These are phyloP conservation scores for Microdochium nivale DNA, from an alignment of 2,329 filamentous ascomycete species.

Conservation along the genomic window DNA sequence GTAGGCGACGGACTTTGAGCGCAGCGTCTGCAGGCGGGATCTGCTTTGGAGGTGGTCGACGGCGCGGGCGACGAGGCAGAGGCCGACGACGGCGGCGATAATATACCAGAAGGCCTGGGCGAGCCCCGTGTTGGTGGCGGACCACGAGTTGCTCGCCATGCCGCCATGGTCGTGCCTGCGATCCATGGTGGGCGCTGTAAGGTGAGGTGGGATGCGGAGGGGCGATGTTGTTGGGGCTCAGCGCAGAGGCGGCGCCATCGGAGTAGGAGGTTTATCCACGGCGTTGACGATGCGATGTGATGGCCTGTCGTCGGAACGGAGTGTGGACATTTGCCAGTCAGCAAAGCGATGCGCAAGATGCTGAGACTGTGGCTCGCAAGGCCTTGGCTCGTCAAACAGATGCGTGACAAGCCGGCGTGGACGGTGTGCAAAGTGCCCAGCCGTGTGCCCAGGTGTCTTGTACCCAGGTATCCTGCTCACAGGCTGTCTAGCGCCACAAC, in stretches of 20 bases:
- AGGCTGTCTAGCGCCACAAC: constrained; percentile 22
- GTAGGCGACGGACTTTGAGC: constrained; percentile 28
- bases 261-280: neutral
- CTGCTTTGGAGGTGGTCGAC: constrained; percentile 33
- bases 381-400: too few relatives aligned
- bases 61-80: constrained; percentile 29
- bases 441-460: too few relatives aligned
- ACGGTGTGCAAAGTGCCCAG: too few relatives aligned
- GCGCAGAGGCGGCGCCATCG: neutral
- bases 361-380: neutral
- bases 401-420: too few relatives aligned
- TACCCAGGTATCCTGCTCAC: neutral
- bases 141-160: constrained; percentile 28
- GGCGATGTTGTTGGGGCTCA: neutral
- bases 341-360: neutral
- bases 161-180: constrained; percentile 8
- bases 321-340: neutral
- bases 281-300: neutral
- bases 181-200: constrained; percentile 8
- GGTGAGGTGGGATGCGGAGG: neutral
- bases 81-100: constrained; percentile 37
- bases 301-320: neutral
- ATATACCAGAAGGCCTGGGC: constrained; percentile 53
- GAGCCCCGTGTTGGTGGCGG: constrained; percentile 37
- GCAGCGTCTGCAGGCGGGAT: neutral